Evolutionary conservation across 176 grass and related monocot species (phyloP).

Genomic region (Lolium multiflorum): DNA sequence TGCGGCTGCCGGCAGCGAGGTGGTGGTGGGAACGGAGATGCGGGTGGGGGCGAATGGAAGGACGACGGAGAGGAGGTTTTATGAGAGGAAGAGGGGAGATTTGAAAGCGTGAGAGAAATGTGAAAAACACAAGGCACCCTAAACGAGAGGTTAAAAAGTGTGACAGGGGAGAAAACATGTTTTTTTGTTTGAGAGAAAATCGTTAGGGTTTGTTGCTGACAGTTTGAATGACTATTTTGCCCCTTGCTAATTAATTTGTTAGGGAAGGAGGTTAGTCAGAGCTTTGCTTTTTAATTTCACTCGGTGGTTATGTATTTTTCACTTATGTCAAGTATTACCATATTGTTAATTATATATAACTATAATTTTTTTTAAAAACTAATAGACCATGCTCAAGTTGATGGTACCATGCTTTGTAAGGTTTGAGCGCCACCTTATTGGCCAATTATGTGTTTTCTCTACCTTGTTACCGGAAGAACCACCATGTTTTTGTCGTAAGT

Average conservation of each 20-base stretch:
- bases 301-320: not conserved
- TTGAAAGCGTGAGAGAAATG: constrained; percentile 37
- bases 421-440: too few relatives aligned
- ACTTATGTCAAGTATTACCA: not conserved
- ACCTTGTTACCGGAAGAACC: too few relatives aligned
- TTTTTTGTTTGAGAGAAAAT: not conserved
- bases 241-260: not conserved
- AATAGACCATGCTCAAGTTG: too few relatives aligned
- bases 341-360: too few relatives aligned
- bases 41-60: constrained; percentile 1
- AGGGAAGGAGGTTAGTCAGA: not conserved
- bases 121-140: constrained; percentile 5
- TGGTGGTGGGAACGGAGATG: constrained; percentile 1
- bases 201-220: constrained; percentile 21
- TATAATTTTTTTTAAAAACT: too few relatives aligned
- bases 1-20: not conserved
- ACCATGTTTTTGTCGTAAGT: too few relatives aligned
- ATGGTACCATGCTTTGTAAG: too few relatives aligned
- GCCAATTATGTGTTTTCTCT: too few relatives aligned
- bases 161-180: not conserved
- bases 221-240: not conserved
- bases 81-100: constrained; percentile 23
- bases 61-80: constrained; percentile 37
- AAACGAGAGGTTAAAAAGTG: not conserved
- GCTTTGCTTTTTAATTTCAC: not conserved